A percentile compares a stretch with the other conserved stretches of the same genome.
Conservation (phyloP, 257 asterid species). For the Buddleja alternifolia region DNA sequence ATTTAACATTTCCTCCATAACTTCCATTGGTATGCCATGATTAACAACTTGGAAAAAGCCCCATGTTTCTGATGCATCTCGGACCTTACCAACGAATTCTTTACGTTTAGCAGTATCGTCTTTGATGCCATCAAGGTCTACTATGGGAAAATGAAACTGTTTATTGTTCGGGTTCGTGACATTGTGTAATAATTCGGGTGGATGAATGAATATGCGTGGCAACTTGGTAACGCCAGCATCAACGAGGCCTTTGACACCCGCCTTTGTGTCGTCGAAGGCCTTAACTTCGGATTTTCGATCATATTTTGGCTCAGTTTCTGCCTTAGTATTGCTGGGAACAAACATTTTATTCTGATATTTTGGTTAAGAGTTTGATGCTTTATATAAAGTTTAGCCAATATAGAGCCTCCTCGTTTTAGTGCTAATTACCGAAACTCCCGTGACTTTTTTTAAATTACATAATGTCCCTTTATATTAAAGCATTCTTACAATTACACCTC, state of each 20-base stretch:
- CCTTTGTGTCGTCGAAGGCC: slow-evolving; percentile 32
- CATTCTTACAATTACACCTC: no score
- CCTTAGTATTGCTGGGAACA: no score
- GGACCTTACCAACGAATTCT: slow-evolving; percentile 9
- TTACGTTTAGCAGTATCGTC: not conserved
- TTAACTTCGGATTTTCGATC: slow-evolving; percentile 22
- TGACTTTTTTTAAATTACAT: no score
- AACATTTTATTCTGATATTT: no score
- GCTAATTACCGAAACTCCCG: no score
- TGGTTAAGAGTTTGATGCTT: no score
- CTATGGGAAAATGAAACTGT: slow-evolving; percentile 14
- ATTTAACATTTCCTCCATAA: slow-evolving; percentile 26
- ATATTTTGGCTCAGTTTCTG: not conserved
- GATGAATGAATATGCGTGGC: slow-evolving; percentile 30
- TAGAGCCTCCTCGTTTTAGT: no score
- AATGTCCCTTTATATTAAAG: no score
- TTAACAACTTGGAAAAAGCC: slow-evolving; percentile 35
- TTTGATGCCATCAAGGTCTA: slow-evolving; percentile 29
- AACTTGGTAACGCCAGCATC: slow-evolving; percentile 32
- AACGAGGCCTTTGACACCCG: slow-evolving; percentile 37
- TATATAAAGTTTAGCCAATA: no score
- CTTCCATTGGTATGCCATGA: slow-evolving; percentile 26
- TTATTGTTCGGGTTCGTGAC: not conserved
- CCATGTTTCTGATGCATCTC: slow-evolving; percentile 27
- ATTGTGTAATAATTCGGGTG: not conserved